phyloP scores from a whole-genome alignment of 2,329 filamentous ascomycete genomes.

The Rhynchosporium secalis region DNA sequence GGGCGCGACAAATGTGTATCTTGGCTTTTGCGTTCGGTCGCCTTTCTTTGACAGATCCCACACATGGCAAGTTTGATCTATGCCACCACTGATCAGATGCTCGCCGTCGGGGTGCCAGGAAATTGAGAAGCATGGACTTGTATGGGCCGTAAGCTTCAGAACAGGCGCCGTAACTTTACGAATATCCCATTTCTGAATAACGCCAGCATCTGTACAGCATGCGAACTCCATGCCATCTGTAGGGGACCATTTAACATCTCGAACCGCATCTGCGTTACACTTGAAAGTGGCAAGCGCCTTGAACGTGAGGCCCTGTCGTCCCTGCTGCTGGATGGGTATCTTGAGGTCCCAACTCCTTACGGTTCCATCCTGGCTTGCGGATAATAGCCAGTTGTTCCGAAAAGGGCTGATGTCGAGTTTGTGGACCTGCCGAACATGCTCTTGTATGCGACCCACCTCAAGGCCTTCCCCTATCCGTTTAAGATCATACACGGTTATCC shows the following conservation, averaged over 20 bases:
- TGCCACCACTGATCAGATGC: slow-evolving; percentile 63
- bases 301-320: slow-evolving; percentile 50
- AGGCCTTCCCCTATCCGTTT: slow-evolving; percentile 47
- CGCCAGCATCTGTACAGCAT: slow-evolving; percentile 62
- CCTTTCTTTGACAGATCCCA: slow-evolving; percentile 63
- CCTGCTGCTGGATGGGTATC: slow-evolving; percentile 43
- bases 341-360: slow-evolving; percentile 62
- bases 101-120: slow-evolving; percentile 68
- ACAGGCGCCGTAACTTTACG: slow-evolving; percentile 54
- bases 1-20: slow-evolving; percentile 60
- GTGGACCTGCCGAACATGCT: slow-evolving; percentile 64
- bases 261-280: slow-evolving; percentile 56
- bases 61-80: slow-evolving; percentile 61
- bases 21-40: slow-evolving; percentile 64
- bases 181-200: slow-evolving; percentile 65
- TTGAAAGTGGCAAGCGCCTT: slow-evolving; percentile 39
- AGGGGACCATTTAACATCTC: slow-evolving; percentile 66
- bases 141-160: slow-evolving; percentile 61
- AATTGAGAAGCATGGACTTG: slow-evolving; percentile 59
- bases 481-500: slow-evolving; percentile 65
- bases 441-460: slow-evolving; percentile 57
- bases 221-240: slow-evolving; percentile 62
- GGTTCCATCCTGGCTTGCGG: slow-evolving; percentile 64
- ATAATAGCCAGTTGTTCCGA: slow-evolving; percentile 56
- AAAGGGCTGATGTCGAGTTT: slow-evolving; percentile 64